Conservation (phyloP, 1,284 basidiomycete genomes). For the Cutaneotrichosporon sp. region DNA sequence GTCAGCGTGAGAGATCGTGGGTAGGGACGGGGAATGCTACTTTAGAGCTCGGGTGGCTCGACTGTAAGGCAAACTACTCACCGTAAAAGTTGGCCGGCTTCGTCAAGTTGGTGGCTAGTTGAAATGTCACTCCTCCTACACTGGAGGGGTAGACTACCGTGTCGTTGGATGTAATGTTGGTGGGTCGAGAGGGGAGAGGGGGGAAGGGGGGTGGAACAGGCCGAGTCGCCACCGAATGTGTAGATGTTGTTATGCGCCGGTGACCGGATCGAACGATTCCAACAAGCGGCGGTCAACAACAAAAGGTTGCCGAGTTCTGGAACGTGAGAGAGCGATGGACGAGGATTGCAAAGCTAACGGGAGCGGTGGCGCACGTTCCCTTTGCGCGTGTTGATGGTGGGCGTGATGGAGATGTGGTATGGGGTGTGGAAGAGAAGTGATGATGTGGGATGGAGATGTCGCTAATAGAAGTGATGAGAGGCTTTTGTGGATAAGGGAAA, state of each 20-base stretch:
- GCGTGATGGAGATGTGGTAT: background rate
- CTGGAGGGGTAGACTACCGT: background rate
- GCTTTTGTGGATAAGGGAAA: background rate
- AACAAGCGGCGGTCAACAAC: background rate
- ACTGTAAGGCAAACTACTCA: background rate
- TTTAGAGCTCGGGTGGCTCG: background rate
- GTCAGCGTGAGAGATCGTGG: constrained; percentile 9
- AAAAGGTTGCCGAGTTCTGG: background rate
- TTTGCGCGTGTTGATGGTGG: background rate
- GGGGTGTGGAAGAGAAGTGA: background rate
- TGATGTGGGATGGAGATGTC: background rate
- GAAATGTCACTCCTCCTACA: background rate
- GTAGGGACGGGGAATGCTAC: constrained; percentile 7
- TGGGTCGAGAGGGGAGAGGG: too few relatives aligned
- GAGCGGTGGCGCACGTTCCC: background rate
- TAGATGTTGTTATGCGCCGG: background rate
- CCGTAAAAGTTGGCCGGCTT: constrained; percentile 1
- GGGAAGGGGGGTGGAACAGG: background rate
- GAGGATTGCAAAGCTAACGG: background rate
- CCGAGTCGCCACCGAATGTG: background rate
- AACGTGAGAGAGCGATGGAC: background rate
- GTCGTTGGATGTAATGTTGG: background rate
- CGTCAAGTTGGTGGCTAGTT: background rate
- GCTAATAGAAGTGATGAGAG: background rate
- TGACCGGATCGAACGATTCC: background rate